Conservation (phyloP, 768 basidiomycete species). For the Auricularia sp. region DNA sequence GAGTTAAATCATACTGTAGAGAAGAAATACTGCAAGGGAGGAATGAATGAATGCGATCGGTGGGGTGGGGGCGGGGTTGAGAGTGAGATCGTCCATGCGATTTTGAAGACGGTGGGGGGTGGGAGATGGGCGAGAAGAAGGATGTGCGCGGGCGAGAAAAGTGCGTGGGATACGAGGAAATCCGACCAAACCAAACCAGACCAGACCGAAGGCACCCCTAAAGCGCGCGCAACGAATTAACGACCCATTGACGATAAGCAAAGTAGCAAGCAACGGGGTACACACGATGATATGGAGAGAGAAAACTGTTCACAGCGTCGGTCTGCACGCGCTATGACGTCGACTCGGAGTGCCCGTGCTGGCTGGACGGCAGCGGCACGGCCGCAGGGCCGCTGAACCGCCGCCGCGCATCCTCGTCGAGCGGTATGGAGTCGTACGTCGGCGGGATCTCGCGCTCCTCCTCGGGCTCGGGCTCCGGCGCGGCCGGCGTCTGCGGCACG, state of each 20-base stretch:
- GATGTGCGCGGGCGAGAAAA: too few species aligned
- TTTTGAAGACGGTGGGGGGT: background rate
- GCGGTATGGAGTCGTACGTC: slow-evolving; percentile 9
- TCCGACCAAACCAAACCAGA: background rate
- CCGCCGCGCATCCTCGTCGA: slow-evolving; percentile 3
- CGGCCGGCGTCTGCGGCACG: background rate
- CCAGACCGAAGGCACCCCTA: too few species aligned
- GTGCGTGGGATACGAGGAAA: too few species aligned
- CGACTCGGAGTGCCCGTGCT: background rate
- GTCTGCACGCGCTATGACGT: background rate
- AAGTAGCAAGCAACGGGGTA: background rate
- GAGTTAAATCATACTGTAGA: too few species aligned
- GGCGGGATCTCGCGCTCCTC: slow-evolving; percentile 9
- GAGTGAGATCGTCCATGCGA: background rate
- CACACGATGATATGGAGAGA: background rate
- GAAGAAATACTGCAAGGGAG: too few species aligned
- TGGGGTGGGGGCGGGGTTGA: background rate
- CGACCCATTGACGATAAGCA: too few species aligned
- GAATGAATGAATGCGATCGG: too few species aligned
- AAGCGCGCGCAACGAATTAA: too few species aligned
- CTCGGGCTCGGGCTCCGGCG: background rate
- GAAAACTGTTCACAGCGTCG: background rate
- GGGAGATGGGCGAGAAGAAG: background rate
- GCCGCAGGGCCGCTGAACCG: background rate
- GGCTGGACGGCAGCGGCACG: background rate